Base-by-base conservation (phyloP, 495 filamentous ascomycete species). In the Amniculicola lignicola region DNA sequence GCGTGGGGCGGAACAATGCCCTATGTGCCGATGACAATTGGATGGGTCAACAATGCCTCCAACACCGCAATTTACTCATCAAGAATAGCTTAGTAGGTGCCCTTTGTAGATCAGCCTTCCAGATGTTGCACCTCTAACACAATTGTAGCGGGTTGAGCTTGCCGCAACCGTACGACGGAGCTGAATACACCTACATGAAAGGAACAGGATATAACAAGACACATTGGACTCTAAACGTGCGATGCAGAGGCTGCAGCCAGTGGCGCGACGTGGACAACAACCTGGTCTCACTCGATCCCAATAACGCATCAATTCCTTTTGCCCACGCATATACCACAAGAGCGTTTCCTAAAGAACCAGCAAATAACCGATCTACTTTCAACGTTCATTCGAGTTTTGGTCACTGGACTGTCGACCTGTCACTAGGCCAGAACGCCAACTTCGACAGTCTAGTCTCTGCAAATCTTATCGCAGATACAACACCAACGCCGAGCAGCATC, bases 221-320 rank as follows among this genome's bases (percentile, higher is more conserved):
- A 40, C 59, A 62, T 49, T 62, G 59, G 59, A 62, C 59, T 7
- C 53, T 62, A 11, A 57, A 53, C 28, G 54, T 58, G n/a, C 59
- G 52, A 9, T 62, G 59, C 42, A 53, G 23, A 29, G 59, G 59
- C 16, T 62, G 59, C 29, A 52, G 44, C 36, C 23, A 42, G 14
- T 62, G 52, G 53, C 18, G 28, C 4, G 53, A 62, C 42, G 45
- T 56, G 2, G 54, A 62, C 19, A 47, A 42, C 2, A 62, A 62
- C 11, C 2, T 22, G 4, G 27, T 19, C 11, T 58, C 40, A 1
- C 37, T 57, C 16, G 39, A 56, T 24, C 44, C 58, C 5, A n/a
- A 35, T 12, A 51, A 51, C 31, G 19, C 44, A 12, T n/a, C 58
- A 4, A 11, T 51, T 6, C 35, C 24, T 29, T 56, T 61, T 38